Percentiles rank a stretch among this genome's conserved stretches.
Evolutionary conservation across 306 rosid genomes (phyloP).

Genomic region (Glycine soja): DNA sequence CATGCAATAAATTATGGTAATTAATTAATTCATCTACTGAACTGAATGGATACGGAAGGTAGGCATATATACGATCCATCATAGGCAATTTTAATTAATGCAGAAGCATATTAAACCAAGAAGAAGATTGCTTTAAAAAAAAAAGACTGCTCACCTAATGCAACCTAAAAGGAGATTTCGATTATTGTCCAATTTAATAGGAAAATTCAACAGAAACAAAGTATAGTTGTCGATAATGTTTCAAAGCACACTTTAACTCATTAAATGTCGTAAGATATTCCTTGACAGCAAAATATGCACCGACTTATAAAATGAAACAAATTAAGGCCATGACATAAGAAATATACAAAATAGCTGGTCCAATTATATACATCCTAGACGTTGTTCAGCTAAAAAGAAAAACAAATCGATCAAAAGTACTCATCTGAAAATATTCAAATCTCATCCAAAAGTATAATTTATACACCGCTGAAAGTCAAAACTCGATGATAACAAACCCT

Average conservation of each 20-base stretch:
- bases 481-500: too few species aligned
- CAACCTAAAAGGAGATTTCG: constrained; percentile 24
- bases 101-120: not conserved
- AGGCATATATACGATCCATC: not conserved
- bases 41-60: not conserved
- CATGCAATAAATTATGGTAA: too few species aligned
- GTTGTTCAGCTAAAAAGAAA: too few species aligned
- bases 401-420: too few species aligned
- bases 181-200: not conserved
- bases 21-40: not conserved
- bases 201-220: not conserved
- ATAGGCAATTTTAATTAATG: not conserved
- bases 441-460: too few species aligned
- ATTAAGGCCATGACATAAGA: too few species aligned
- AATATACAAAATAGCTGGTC: too few species aligned
- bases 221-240: not conserved
- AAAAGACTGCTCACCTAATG: constrained; percentile 23
- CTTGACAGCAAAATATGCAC: not conserved
- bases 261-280: not conserved
- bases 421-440: too few species aligned
- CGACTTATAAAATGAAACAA: too few species aligned
- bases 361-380: too few species aligned
- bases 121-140: not conserved
- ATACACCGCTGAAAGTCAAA: too few species aligned
- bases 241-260: not conserved